Conservation (phyloP, 495 filamentous ascomycete species). For the Penicillium alfredii region DNA sequence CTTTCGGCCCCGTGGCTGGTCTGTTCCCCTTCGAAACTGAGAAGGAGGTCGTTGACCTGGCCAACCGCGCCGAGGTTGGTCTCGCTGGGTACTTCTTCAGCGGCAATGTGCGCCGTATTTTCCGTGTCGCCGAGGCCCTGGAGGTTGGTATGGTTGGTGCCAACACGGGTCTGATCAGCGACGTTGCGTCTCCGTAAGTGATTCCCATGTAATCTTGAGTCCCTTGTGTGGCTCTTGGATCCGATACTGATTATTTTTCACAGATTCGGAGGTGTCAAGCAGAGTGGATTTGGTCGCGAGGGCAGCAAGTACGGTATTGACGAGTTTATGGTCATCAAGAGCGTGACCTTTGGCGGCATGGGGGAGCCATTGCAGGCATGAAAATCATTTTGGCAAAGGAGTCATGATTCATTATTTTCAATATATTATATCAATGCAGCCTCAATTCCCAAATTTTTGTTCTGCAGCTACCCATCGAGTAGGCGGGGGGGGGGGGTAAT, state of each 20-base stretch:
- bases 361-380: constrained; percentile 48
- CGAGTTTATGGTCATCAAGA: constrained; percentile 85
- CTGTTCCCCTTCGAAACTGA: constrained; percentile 80
- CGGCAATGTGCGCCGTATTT: constrained; percentile 63
- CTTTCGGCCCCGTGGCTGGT: constrained; percentile 80
- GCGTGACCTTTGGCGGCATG: constrained; percentile 77
- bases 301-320: constrained; percentile 87
- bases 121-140: constrained; percentile 74
- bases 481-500: no score
- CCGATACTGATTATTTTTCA: constrained; percentile 8
- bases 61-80: constrained; percentile 71
- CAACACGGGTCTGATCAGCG: constrained; percentile 78
- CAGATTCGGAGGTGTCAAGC: constrained; percentile 87
- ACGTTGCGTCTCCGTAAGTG: constrained; percentile 63
- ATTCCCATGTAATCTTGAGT: background rate
- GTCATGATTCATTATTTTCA: no score
- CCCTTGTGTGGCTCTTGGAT: background rate
- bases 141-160: constrained; percentile 89
- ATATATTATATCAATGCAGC: no score
- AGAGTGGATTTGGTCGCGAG: constrained; percentile 87
- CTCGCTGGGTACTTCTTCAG: constrained; percentile 86
- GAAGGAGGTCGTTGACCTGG: constrained; percentile 74
- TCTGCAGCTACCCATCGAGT: no score
- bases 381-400: no score
- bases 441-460: no score